phyloP scores from a whole-genome alignment of 2,329 filamentous ascomycete species.

The Herpomyces periplanetae region DNA sequence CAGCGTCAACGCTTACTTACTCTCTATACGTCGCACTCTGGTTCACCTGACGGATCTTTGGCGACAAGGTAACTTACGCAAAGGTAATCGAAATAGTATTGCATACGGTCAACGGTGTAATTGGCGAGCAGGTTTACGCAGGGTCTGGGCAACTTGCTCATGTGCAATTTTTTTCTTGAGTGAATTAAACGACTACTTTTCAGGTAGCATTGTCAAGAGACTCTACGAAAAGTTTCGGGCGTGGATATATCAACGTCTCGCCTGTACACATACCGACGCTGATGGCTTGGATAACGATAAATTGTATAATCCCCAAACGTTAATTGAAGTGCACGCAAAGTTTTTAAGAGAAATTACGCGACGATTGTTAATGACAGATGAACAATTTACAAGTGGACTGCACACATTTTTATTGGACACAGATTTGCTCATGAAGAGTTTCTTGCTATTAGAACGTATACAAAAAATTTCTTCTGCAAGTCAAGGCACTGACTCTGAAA shows the following conservation, averaged over 20 bases:
- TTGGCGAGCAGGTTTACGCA: conserved; percentile 21
- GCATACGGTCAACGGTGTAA: conserved; percentile 13
- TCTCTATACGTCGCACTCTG: conserved; percentile 51
- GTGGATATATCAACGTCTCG: no score
- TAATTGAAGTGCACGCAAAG: conserved; percentile 1
- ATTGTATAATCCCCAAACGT: conserved; percentile 2
- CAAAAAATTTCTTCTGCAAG: conserved; percentile 5
- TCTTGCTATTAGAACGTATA: conserved; percentile 8
- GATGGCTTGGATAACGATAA: conserved; percentile 4
- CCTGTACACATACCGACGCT: conserved; percentile 5
- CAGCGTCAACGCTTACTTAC: conserved; percentile 45
- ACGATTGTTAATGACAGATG: conserved; percentile 1
- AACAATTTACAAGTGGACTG: background rate
- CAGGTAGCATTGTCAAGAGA: conserved; percentile 46
- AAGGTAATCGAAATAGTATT: conserved; percentile 37
- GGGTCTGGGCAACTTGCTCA: conserved; percentile 58
- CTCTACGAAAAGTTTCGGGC: conserved; percentile 38
- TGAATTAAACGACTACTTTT: conserved; percentile 53
- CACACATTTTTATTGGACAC: conserved; percentile 5
- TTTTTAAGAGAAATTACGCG: conserved; percentile 2
- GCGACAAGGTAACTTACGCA: conserved; percentile 39
- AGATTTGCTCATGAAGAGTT: no score
- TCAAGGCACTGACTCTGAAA: conserved; percentile 2
- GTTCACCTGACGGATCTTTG: conserved; percentile 48
- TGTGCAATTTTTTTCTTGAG: conserved; percentile 60